Conservation (phyloP, 2,329 filamentous ascomycete genomes). For the Annulohypoxylon truncatum region DNA sequence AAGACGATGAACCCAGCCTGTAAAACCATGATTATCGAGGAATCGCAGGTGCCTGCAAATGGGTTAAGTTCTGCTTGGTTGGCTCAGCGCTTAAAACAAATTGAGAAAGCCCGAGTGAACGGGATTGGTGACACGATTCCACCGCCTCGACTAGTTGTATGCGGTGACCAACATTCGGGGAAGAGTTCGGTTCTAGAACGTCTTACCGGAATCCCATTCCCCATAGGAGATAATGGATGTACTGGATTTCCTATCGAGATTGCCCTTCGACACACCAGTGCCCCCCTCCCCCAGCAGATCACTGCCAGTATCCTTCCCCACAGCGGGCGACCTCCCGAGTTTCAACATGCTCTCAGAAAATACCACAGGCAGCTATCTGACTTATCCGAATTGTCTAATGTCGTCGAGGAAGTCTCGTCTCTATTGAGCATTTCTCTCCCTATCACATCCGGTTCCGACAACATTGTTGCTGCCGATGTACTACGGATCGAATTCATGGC, state of each 20-base stretch:
- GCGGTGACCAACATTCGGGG: constrained; percentile 65
- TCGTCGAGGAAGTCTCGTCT: constrained; percentile 10
- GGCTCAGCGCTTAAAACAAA: neutral
- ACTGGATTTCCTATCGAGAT: constrained; percentile 68
- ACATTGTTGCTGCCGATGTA: constrained; percentile 15
- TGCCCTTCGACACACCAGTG: constrained; percentile 55
- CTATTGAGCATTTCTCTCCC: neutral
- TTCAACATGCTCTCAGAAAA: constrained; percentile 5
- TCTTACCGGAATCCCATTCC: constrained; percentile 66
- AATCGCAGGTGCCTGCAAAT: neutral
- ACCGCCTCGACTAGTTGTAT: constrained; percentile 64
- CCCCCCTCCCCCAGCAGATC: constrained; percentile 25
- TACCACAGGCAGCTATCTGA: constrained; percentile 14
- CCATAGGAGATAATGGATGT: constrained; percentile 62
- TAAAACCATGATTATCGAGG: neutral
- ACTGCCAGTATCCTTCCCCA: constrained; percentile 24
- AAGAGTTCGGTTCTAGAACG: constrained; percentile 70
- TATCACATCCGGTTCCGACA: neutral
- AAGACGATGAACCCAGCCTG: neutral
- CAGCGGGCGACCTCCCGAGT: neutral
- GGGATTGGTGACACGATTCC: constrained; percentile 7
- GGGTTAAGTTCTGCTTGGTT: neutral
- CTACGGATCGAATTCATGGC: constrained; percentile 34
- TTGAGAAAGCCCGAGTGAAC: neutral
- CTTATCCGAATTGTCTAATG: constrained; percentile 11